phyloP scores from a whole-genome alignment of 2,329 filamentous ascomycete genomes.

The Didymella glomerata region DNA sequence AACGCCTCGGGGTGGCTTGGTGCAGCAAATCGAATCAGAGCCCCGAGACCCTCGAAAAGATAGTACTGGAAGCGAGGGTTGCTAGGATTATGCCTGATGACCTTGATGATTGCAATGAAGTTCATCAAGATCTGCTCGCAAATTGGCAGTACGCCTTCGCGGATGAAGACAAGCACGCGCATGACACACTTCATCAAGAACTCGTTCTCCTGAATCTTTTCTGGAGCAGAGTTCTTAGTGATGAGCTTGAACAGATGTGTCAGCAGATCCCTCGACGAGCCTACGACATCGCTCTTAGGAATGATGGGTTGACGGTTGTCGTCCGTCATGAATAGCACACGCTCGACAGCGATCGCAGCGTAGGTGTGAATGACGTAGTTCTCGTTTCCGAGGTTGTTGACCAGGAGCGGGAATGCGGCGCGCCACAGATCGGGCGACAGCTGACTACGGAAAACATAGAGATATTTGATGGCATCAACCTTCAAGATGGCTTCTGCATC shows the following conservation, averaged over 20 bases:
- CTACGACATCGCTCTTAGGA: constrained; percentile 77
- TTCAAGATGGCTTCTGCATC: constrained; percentile 84
- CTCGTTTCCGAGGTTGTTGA: constrained; percentile 86
- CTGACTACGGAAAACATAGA: constrained; percentile 96
- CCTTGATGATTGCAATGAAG: constrained; percentile 86
- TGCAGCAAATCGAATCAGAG: constrained; percentile 80
- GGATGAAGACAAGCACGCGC: constrained; percentile 94
- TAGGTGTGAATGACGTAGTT: constrained; percentile 99
- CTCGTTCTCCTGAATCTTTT: constrained; percentile 98
- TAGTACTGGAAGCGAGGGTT: constrained; percentile 99
- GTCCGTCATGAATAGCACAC: constrained; percentile 84
- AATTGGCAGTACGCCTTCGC: constrained; percentile 77
- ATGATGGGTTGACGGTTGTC: constrained; percentile 81
- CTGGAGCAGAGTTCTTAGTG: constrained; percentile 80
- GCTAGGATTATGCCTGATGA: constrained; percentile 93
- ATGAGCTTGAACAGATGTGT: constrained; percentile 91
- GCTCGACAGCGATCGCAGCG: constrained; percentile 94
- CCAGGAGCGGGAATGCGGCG: constrained; percentile 84
- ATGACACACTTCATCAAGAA: constrained; percentile 99
- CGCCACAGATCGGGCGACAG: constrained; percentile 92
- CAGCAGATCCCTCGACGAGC: constrained; percentile 84
- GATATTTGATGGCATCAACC: constrained; percentile 97
- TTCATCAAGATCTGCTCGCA: constrained; percentile 82
- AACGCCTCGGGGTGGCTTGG: constrained; percentile 75
- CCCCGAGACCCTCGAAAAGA: constrained; percentile 93